Base-by-base conservation (phyloP, 805 yeast genomes). In the Helenozyma rhizophorensis region DNA sequence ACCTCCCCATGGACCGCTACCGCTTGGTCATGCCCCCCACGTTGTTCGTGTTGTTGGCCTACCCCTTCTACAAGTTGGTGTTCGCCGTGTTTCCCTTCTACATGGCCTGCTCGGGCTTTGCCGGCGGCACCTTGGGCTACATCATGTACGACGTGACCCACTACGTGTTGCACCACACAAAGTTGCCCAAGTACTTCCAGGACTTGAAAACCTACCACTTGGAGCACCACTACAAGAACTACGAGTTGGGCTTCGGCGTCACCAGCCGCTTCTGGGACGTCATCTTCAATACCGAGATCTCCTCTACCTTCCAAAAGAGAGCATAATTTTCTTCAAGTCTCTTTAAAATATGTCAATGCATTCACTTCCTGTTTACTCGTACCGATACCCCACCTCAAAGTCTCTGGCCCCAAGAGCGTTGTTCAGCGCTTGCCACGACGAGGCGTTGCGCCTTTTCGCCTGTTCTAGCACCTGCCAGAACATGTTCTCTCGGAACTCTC, bases 11-110 rank as follows among this genome's bases (percentile, higher is more conserved):
- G 98, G 99, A 93, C 65, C 76, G 76, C 39, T 69, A 77, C 57
- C 78, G 99, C 56, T 74, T 93, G 51, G 99, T 93, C 23, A 83
- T 93, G 84, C 99, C 99, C 3, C 99, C 99, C 30, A 71, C 97
- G 0, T 65, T 93, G 53, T 81, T 90, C 43, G 42, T 81, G 11
- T 60, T 74, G 2, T 64, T 93, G 42, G 79, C 87, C 30, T 74
- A 70, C 24, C 99, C 99, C 28, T 74, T 93, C 60, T 85, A 84
- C 64, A 76, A 65, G 45, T 58, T 85, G 33, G 93, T 93, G 12
- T 93, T 88, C 53, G 55, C 66, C 4, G 42, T 88, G 6, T 72
- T 93, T 48, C 95, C 97, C 34, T 83, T 70, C 58, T 74, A 86
- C 61, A 67, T 73, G 70, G 97, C 96, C 4, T 83, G 94, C 62